A percentile compares a stretch with the other conserved stretches of the same genome.
Conservation (phyloP, 73 alveolate species). For the Effrenium voratum region DNA sequence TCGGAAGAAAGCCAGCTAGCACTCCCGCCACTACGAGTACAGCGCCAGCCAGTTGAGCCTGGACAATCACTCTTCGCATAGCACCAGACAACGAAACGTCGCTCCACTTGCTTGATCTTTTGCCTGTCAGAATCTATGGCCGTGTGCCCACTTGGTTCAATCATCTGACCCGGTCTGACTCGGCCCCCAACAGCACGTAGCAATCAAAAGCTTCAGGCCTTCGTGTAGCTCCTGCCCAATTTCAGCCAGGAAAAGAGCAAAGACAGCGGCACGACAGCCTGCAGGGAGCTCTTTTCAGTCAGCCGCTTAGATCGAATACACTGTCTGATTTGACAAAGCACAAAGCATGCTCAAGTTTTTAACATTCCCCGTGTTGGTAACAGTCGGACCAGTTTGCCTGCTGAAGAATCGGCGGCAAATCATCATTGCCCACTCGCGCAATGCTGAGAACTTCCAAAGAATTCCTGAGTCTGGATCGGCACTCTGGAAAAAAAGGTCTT, state of each 20-base stretch:
- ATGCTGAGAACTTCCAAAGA: constrained; percentile 74
- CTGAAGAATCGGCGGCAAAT: constrained; percentile 64
- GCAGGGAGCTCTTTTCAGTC: neutral
- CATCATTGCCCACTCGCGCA: constrained; percentile 85
- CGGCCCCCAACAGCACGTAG: too few relatives aligned
- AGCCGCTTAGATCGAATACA: neutral
- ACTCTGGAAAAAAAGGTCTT: too few relatives aligned
- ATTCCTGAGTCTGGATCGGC: constrained; percentile 13
- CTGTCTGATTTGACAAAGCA: neutral
- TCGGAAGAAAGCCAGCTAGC: constrained; percentile 36
- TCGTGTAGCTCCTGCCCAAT: constrained; percentile 27
- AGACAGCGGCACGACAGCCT: constrained; percentile 83
- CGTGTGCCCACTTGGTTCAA: too few relatives aligned
- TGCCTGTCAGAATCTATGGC: too few relatives aligned
- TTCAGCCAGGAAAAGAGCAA: constrained; percentile 13
- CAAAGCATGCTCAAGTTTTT: neutral
- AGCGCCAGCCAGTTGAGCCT: constrained; percentile 33
- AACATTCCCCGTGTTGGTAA: neutral
- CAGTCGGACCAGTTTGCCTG: constrained; percentile 23
- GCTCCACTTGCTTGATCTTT: too few relatives aligned
- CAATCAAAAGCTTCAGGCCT: neutral
- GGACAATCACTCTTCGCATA: too few relatives aligned
- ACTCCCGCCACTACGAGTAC: constrained; percentile 33
- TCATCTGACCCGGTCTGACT: too few relatives aligned
- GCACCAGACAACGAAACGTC: too few relatives aligned